phyloP scores from a whole-genome alignment of 768 basidiomycete species.

The Podaxis sp. region DNA sequence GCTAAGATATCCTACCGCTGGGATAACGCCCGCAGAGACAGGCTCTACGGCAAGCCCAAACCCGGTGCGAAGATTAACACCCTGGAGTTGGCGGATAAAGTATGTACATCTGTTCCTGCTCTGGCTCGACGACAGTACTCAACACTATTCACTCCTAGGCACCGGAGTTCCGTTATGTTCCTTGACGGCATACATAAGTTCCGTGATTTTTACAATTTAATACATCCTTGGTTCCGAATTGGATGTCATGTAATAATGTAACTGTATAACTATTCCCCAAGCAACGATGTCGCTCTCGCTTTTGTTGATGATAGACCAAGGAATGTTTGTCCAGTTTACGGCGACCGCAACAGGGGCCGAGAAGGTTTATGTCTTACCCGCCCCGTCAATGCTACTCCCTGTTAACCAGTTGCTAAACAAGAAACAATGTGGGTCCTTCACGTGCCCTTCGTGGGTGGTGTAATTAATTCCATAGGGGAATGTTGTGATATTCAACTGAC shows the following conservation, averaged over 20 bases:
- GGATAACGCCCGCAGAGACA: constrained; percentile 60
- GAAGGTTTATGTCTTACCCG: too few species aligned
- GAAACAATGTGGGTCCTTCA: too few species aligned
- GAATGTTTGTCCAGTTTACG: too few species aligned
- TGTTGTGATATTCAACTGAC: too few species aligned
- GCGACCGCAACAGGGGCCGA: too few species aligned
- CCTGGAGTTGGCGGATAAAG: constrained; percentile 65
- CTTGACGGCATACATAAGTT: neutral
- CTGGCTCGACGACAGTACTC: neutral
- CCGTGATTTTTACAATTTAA: too few species aligned
- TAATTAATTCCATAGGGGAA: too few species aligned
- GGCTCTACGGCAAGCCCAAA: constrained; percentile 48
- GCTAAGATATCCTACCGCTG: constrained; percentile 58
- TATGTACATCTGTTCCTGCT: constrained; percentile 26
- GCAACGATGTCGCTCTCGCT: neutral
- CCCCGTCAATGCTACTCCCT: too few species aligned
- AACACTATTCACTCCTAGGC: constrained; percentile 36
- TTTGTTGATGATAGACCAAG: neutral
- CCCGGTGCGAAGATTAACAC: constrained; percentile 56
- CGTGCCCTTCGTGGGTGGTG: too few species aligned
- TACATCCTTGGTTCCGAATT: neutral
- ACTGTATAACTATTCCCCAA: neutral
- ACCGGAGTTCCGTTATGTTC: constrained; percentile 55
- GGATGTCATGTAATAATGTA: neutral
- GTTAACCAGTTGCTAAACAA: too few species aligned